Evolutionary conservation across 139 green algal species (phyloP), one percentile per base, ranked within the genome.

Genomic region (Chlorella sp.): DNA sequence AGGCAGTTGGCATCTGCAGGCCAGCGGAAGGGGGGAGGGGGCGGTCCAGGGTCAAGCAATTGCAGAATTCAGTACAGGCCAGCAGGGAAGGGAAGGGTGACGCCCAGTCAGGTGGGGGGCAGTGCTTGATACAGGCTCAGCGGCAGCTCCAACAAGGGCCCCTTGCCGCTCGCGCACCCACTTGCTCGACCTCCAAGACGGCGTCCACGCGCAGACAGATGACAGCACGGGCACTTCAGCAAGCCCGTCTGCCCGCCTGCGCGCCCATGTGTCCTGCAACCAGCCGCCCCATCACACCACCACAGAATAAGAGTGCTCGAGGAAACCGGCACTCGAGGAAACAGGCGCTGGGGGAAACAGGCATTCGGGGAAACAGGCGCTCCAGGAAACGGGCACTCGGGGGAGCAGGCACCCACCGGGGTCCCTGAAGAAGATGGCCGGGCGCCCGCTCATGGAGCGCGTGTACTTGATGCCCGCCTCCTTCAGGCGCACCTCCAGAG

Each of bases 371-470:
- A n/a, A n/a, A n/a, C n/a, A n/a, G n/a, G n/a, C n/a, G n/a, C n/a
- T n/a, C n/a, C n/a, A n/a, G n/a, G n/a, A n/a, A n/a, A n/a, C n/a
- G n/a, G n/a, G n/a, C n/a, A n/a, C n/a, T n/a, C n/a, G n/a, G n/a
- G n/a, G n/a, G n/a, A n/a, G n/a, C 64, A 73, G 64, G 22, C 24
- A 36, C 57, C 26, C 83, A 88, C 66, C 95, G 28, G 96, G 97
- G 89, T 99, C 97, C 24, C 97, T 81, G 95, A 98, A 98, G 92
- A 99, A 99, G 36, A 99, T 92, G 0, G 97, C 97, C 0, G 94
- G 90, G 1, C 97, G 81, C 60, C 97, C 97, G 39, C 91, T 96
- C 94, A 96, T 97, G 92, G 81, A 94, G 42, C 88, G 92, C 18
- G 97, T 99, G 93, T 94, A 99, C 1, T 83, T 60, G 12, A 98